Conservation (phyloP, 192 early-diverging fungal species). For the Bifiguratus adelaidae region DNA sequence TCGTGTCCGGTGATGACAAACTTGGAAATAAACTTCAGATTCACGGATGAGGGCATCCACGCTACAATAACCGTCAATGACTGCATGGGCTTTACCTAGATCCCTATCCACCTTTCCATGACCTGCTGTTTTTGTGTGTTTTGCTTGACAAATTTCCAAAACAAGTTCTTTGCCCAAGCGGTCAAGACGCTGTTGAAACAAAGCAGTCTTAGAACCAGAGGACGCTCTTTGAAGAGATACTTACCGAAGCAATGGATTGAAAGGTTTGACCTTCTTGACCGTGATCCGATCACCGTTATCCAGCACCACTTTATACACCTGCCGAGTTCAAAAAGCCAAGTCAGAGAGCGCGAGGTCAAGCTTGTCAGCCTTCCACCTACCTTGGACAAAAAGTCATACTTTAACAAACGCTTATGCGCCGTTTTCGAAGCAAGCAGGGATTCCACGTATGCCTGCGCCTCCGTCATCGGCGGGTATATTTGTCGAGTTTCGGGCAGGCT, state of each 20-base stretch:
- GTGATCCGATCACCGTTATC: neutral
- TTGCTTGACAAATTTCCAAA: neutral
- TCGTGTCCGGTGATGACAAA: neutral
- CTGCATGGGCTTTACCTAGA: neutral
- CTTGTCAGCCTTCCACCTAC: neutral
- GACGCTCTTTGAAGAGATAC: too few species aligned
- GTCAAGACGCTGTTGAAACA: neutral
- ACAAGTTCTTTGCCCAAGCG: neutral
- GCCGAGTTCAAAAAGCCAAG: too few species aligned
- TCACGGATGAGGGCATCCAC: neutral
- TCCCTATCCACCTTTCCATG: neutral
- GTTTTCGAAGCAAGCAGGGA: neutral
- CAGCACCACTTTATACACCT: neutral
- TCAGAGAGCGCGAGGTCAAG: too few species aligned
- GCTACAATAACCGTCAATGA: neutral
- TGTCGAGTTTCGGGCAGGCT: too few species aligned
- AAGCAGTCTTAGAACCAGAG: too few species aligned
- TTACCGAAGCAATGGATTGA: neutral
- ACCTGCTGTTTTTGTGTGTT: neutral
- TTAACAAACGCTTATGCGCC: neutral
- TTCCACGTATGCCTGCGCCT: neutral
- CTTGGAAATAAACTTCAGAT: neutral
- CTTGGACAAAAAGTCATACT: neutral
- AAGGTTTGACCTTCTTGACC: slow-evolving; percentile 1
- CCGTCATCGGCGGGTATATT: neutral